Evolutionary conservation across 1,284 basidiomycete species (phyloP).

Genomic region (Thecaphora thlaspeos): DNA sequence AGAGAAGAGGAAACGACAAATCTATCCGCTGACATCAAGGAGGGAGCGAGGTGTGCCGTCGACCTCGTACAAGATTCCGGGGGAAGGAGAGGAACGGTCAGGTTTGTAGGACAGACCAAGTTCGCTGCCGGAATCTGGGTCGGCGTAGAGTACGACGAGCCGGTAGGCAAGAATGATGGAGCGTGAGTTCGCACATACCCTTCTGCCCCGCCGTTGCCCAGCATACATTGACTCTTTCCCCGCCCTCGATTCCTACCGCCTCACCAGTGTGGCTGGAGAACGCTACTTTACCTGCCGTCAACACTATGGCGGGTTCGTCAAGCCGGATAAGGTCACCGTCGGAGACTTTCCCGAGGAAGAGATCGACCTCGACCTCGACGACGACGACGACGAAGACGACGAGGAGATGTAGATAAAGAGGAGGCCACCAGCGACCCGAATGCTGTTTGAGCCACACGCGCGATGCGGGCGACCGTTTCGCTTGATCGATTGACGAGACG

Average conservation of each 20-base stretch:
- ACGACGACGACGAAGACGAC: conserved; percentile 13
- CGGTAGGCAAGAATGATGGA: conserved; percentile 92
- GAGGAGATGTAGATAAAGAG: conserved; percentile 19
- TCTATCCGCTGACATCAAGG: conserved; percentile 61
- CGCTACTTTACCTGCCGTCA: conserved; percentile 77
- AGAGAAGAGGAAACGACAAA: conserved; percentile 6
- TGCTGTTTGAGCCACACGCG: too few species aligned
- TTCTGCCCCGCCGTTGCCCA: not conserved
- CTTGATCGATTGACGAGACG: too few species aligned
- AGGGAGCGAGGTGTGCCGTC: conserved; percentile 78
- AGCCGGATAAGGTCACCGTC: conserved; percentile 75
- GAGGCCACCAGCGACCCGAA: too few species aligned
- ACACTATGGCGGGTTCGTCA: conserved; percentile 82
- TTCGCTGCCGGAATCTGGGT: conserved; percentile 76
- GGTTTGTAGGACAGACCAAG: conserved; percentile 76
- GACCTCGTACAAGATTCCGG: conserved; percentile 62
- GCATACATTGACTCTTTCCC: too few species aligned
- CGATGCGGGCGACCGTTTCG: too few species aligned
- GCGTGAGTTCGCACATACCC: conserved; percentile 66
- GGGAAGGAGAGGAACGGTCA: conserved; percentile 75
- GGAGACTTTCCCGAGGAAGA: conserved; percentile 72
- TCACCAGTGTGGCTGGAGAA: conserved; percentile 73
- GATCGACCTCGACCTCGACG: conserved; percentile 21
- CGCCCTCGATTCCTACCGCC: not conserved
- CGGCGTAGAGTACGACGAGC: conserved; percentile 93